phyloP scores from a whole-genome alignment of 2,329 filamentous ascomycete species.

The Aureobasidium subglaciale region DNA sequence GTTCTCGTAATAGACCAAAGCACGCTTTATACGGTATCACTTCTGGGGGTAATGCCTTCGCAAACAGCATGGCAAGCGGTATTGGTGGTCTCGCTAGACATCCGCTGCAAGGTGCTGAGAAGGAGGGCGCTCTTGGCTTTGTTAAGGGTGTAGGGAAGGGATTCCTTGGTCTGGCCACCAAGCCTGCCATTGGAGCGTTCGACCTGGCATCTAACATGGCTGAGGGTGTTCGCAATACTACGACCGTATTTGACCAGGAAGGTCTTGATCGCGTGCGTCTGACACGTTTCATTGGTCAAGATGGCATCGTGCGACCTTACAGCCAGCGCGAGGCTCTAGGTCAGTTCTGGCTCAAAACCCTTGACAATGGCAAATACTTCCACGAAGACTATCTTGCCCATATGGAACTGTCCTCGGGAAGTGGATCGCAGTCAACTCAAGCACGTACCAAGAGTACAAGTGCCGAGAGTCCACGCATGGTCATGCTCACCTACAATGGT shows the following conservation, averaged over 20 bases:
- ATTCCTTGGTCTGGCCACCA: constrained; percentile 86
- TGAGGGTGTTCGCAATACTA: constrained; percentile 96
- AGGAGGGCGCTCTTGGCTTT: constrained; percentile 88
- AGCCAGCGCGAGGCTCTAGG: constrained; percentile 90
- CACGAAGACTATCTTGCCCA: constrained; percentile 96
- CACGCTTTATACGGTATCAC: constrained; percentile 96
- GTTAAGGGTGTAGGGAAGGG: constrained; percentile 98
- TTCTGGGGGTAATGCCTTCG: constrained; percentile 88
- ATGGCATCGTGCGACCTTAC: constrained; percentile 92
- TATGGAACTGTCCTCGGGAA: constrained; percentile 60
- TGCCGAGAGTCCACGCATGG: constrained; percentile 57
- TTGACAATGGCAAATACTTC: constrained; percentile 97
- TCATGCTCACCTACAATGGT: constrained; percentile 50
- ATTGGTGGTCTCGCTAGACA: constrained; percentile 90
- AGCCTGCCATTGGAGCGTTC: constrained; percentile 92
- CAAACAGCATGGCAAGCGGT: constrained; percentile 85
- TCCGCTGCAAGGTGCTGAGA: constrained; percentile 89
- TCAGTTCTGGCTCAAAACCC: constrained; percentile 97
- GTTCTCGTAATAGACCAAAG: constrained; percentile 88
- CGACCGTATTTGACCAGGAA: constrained; percentile 92
- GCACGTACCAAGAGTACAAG: constrained; percentile 16
- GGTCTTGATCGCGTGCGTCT: constrained; percentile 93
- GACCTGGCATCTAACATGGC: constrained; percentile 96
- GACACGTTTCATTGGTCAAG: constrained; percentile 81
- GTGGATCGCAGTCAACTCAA: constrained; percentile 42